Evolutionary conservation across 805 yeast species (phyloP), one percentile per base, ranked within the genome.

Genomic region (Suhomyces faveliae): DNA sequence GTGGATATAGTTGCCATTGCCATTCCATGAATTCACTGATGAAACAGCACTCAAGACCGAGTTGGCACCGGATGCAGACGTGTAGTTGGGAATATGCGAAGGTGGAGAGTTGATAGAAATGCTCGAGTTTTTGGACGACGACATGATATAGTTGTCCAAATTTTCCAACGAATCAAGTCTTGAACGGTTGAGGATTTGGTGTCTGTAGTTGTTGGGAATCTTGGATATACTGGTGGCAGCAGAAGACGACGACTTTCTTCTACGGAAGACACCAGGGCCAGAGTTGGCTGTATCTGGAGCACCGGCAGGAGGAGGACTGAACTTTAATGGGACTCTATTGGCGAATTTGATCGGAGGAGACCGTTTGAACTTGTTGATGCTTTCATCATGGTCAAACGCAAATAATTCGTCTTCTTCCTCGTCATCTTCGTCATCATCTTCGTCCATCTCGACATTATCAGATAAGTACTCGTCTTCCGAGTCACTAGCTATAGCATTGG

Each of bases 131-230:
- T 66, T 63, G 19, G 75, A 73, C n/a, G 73, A 66, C n/a, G 70
- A 63, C 20, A 68, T 53, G 33, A 71, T 68, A 53, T 72, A 72
- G 50, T 67, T 72, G 51, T 71, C 76, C 51, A 71, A 61, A 49
- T 70, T 70, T 30, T 73, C 78, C 17, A 73, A 53, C 15, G 75
- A 70, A 52, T 73, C 72, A 43, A 73, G 59, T 44, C 78, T 59
- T 23, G 74, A 67, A 23, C 76, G 59, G 52, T 62, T 68, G 54
- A 70, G 67, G 11, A 67, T 49, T 51, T 61, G 69, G 47, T 65
- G 67, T 41, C 63, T 53, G 47, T 61, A 58, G 29, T 60, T 55
- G 37, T 61, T 56, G 43, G 58, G 56, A 27, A 49, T 45, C 29
- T 59, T 59, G 29, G 53, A 42, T 20, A 58, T 53, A 9, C 54